Conservation (phyloP, 331 rosid genomes). For the Quercus tomentella region DNA sequence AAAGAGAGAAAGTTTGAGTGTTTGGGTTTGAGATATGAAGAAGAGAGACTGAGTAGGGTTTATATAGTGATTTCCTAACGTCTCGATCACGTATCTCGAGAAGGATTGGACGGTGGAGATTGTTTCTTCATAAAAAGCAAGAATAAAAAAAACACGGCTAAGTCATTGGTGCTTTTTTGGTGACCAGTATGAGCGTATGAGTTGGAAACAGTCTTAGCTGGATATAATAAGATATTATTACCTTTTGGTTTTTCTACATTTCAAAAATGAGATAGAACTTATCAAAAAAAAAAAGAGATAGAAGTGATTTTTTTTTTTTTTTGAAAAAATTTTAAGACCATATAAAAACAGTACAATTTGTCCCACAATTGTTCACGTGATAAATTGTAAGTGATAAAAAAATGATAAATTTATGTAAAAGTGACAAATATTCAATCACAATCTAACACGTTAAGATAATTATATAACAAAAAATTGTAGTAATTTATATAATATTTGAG, state of each 20-base stretch:
- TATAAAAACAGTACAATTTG: too few species aligned
- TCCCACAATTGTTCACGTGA: rapidly evolving
- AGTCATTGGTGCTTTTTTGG: neutral
- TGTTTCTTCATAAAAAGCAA: too few species aligned
- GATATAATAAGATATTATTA: too few species aligned
- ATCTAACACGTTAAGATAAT: rapidly evolving
- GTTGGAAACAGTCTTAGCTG: neutral
- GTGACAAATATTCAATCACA: rapidly evolving
- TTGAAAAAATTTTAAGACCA: rapidly evolving
- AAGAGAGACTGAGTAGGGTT: neutral
- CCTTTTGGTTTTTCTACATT: too few species aligned
- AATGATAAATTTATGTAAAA: too few species aligned
- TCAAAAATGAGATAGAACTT: too few species aligned
- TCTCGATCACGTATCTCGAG: neutral
- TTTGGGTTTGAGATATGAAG: neutral
- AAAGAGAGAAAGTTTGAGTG: too few species aligned
- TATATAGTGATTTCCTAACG: neutral
- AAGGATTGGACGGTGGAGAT: constrained; percentile 17
- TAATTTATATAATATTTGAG: too few species aligned
- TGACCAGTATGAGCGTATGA: neutral
- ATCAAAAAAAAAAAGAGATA: too few species aligned
- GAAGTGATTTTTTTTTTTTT: too few species aligned
- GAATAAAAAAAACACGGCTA: neutral
- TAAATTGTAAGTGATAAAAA: too few species aligned
- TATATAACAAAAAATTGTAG: rapidly evolving